Evolutionary conservation across 257 asterid species (phyloP).

Genomic region (Solanum microdontum): DNA sequence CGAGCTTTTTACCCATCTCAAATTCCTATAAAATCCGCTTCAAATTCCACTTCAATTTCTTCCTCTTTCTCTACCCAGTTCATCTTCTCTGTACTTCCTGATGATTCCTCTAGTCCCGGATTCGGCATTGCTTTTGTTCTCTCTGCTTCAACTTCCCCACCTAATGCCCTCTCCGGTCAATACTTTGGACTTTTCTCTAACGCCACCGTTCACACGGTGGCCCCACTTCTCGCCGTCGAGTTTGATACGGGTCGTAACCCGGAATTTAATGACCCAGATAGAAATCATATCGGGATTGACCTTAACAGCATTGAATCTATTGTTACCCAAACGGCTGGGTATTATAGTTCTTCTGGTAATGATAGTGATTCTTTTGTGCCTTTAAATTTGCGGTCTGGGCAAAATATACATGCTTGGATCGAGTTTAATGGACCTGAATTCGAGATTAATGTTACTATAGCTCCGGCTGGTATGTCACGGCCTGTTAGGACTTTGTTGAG

Average conservation of each 20-base stretch:
- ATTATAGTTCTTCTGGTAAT: slow-evolving; percentile 11
- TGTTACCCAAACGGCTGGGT: slow-evolving; percentile 30
- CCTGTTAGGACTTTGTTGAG: slow-evolving; percentile 35
- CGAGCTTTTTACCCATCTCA: slow-evolving; percentile 46
- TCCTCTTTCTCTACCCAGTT: slow-evolving; percentile 69
- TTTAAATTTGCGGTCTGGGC: slow-evolving; percentile 48
- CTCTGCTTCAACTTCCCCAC: slow-evolving; percentile 40
- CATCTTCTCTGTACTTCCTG: slow-evolving; percentile 63
- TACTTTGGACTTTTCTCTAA: slow-evolving; percentile 52
- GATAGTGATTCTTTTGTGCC: slow-evolving; percentile 19
- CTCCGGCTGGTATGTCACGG: slow-evolving; percentile 45
- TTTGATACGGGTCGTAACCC: slow-evolving; percentile 68
- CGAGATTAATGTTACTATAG: slow-evolving; percentile 60
- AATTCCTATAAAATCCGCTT: slow-evolving; percentile 28
- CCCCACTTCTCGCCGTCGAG: slow-evolving; percentile 56
- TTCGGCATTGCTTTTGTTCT: slow-evolving; percentile 73
- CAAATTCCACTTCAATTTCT: slow-evolving; percentile 25
- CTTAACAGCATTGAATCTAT: slow-evolving; percentile 37
- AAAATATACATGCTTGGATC: slow-evolving; percentile 67
- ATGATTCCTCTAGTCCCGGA: slow-evolving; percentile 54
- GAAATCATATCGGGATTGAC: slow-evolving; percentile 55
- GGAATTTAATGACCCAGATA: slow-evolving; percentile 50
- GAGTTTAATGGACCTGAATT: slow-evolving; percentile 45
- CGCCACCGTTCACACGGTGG: slow-evolving; percentile 17
- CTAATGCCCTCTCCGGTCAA: slow-evolving; percentile 49